Conservation (phyloP, 176 grass and related monocot species). For the Leersia perrieri region DNA sequence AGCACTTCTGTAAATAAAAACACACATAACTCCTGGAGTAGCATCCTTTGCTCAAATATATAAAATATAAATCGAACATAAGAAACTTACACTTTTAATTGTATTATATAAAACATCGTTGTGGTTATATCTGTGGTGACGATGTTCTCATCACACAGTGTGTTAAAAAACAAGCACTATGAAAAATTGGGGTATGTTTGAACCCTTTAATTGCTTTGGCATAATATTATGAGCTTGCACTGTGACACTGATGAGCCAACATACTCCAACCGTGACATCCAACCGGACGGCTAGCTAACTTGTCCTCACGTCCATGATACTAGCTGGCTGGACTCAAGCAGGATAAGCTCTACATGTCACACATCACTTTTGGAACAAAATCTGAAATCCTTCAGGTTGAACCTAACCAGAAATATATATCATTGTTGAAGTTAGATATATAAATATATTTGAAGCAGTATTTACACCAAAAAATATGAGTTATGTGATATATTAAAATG, state of each 20-base stretch:
- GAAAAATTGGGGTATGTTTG: background rate
- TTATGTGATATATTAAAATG: background rate
- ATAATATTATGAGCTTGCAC: background rate
- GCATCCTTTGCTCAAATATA: too few species aligned
- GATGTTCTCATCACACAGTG: too few species aligned
- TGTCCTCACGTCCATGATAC: background rate
- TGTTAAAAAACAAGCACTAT: too few species aligned
- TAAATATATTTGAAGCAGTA: background rate
- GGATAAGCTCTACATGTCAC: background rate
- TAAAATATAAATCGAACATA: too few species aligned
- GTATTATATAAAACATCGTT: too few species aligned
- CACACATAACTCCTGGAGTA: too few species aligned
- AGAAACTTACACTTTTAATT: too few species aligned
- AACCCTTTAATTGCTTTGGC: background rate
- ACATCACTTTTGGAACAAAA: background rate
- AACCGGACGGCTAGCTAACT: background rate
- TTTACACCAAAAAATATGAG: background rate
- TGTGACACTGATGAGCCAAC: constrained; percentile 16
- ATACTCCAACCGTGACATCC: background rate
- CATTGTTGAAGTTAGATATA: background rate
- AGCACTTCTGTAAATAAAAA: too few species aligned
- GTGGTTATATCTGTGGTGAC: too few species aligned
- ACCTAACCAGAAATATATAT: background rate
- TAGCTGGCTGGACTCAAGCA: background rate
- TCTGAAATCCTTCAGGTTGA: background rate